Evolutionary conservation across 768 basidiomycete species (phyloP), one percentile per base, ranked within the genome.

Genomic region (Kwoniella botswanensis): DNA sequence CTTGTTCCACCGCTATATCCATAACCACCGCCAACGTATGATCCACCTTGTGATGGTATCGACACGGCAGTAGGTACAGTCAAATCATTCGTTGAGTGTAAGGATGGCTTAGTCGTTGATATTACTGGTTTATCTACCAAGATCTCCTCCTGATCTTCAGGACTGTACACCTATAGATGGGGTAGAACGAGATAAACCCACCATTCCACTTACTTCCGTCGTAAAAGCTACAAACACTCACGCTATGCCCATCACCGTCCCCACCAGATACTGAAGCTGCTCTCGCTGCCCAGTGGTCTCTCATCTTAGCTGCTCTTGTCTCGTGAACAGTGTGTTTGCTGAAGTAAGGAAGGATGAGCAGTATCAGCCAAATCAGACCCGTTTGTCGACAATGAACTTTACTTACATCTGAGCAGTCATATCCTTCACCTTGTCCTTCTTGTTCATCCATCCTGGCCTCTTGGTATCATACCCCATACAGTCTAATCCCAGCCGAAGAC

Each of bases 401-500:
- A 50, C 76, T 66, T 74, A 43, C 67, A 70, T 67, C 9, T 76
- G 75, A 43, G 71, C 76, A 46, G 46, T 65, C 82, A 46, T 85
- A 85, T 0, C 85, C 84, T 3, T 75, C 50, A 24, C 71, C 26
- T 50, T 59, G 24, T 68, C 55, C 29, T 82, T 83, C 67, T 85
- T 85, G 60, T 86, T 86, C 72, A 71, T 50, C 74, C 72, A 73
- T 13, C 29, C 43, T 0, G 72, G 72, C 29, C 72, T 41, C 52
- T 73, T 73, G 2, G 53, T 44, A n/a, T 59, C 72, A 53, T 73
- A 73, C 50, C 72, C 72, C 67, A 73, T 65, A 55, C 72, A 73
- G n/a, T 73, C 68, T 24, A 73, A 22, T 2, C 72, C 72, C 42
- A 73, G 35, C 21, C 72, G 29, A 17, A 46, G 21, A 43, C 72